Evolutionary conservation across 768 basidiomycete genomes (phyloP).

Genomic region (Macrolepiota albuminosa): DNA sequence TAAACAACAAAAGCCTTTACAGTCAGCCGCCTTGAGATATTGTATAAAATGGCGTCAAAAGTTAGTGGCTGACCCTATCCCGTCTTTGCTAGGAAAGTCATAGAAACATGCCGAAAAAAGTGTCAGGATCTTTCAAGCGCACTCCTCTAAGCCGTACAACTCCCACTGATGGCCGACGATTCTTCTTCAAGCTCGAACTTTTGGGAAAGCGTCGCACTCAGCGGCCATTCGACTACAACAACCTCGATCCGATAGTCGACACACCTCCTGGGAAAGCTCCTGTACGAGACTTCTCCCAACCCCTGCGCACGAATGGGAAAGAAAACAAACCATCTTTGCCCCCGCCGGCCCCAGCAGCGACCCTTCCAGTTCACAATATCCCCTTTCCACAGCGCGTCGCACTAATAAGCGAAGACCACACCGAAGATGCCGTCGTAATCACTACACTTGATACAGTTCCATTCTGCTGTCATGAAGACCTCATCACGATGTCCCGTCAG

Average conservation of each 20-base stretch:
- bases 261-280: constrained; percentile 16
- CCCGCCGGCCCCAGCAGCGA: neutral
- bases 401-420: constrained; percentile 51
- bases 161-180: constrained; percentile 28
- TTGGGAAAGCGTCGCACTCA: constrained; percentile 15
- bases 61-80: constrained; percentile 6
- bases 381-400: constrained; percentile 37
- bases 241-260: constrained; percentile 21
- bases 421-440: constrained; percentile 56
- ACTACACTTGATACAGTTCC: constrained; percentile 54
- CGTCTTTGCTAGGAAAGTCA: neutral
- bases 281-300: neutral
- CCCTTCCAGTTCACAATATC: neutral
- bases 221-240: constrained; percentile 11
- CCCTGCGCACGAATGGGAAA: neutral
- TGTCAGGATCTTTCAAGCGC: constrained; percentile 4
- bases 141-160: neutral
- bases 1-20: neutral
- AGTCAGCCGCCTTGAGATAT: constrained; percentile 3
- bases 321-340: constrained; percentile 1
- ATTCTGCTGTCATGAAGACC: constrained; percentile 74
- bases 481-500: constrained; percentile 54
- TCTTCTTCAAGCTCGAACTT: constrained; percentile 36
- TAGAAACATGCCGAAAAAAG: constrained; percentile 8
- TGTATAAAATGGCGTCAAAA: neutral